Evolutionary conservation across 805 yeast genomes (phyloP).

Genomic region (Candida broadrunensis): DNA sequence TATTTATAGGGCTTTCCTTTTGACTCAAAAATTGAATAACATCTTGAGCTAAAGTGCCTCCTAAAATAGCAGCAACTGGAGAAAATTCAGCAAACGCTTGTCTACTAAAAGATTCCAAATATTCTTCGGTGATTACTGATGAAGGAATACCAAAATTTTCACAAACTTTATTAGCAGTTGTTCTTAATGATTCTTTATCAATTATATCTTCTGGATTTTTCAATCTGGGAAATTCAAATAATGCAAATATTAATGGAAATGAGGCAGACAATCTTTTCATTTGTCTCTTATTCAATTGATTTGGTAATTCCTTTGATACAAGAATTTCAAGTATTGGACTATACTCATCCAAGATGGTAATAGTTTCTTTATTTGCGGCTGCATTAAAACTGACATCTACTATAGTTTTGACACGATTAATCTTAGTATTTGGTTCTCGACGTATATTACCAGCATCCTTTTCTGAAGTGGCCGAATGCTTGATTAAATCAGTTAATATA

Average conservation of each 20-base stretch:
- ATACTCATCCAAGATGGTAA: conserved; percentile 37
- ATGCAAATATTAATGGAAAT: conserved; percentile 57
- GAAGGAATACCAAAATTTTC: conserved; percentile 36
- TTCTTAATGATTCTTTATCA: conserved; percentile 25
- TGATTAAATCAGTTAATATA: conserved; percentile 73
- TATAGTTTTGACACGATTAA: conserved; percentile 46
- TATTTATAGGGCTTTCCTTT: conserved; percentile 78
- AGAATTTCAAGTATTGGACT: conserved; percentile 34
- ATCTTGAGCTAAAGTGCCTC: conserved; percentile 90
- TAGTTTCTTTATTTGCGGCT: conserved; percentile 41
- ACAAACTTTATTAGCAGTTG: conserved; percentile 27
- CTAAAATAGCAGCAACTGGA: conserved; percentile 83
- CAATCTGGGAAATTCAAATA: conserved; percentile 42
- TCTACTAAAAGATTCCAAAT: conserved; percentile 36
- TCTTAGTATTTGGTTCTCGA: conserved; percentile 41
- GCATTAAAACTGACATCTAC: conserved; percentile 25
- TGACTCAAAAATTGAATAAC: conserved; percentile 77
- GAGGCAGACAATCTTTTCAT: conserved; percentile 52
- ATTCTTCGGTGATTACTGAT: conserved; percentile 41
- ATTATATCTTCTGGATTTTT: conserved; percentile 17
- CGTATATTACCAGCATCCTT: conserved; percentile 46
- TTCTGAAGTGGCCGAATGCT: conserved; percentile 55
- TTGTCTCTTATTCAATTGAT: conserved; percentile 42
- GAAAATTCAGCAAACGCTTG: conserved; percentile 67
- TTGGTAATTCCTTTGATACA: conserved; percentile 32